These are phyloP conservation scores for Candida labiduridarum DNA, from an alignment of 1,139 yeast species.

Conservation along the genomic window DNA sequence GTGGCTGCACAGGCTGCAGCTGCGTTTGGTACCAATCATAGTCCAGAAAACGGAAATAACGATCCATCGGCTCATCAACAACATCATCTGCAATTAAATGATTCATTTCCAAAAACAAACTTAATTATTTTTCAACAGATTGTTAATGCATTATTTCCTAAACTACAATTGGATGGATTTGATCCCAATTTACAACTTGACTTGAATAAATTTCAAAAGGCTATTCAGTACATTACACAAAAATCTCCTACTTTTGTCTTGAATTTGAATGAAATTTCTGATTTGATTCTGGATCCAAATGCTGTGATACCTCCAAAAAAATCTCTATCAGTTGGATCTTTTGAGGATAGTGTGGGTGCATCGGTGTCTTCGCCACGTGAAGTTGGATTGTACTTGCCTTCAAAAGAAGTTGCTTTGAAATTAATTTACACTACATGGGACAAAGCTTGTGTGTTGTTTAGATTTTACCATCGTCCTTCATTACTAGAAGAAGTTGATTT, in stretches of 20 bases:
- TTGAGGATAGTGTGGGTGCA: constrained; percentile 19
- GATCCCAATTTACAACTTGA: constrained; percentile 37
- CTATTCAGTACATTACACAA: constrained; percentile 24
- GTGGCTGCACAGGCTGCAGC: constrained; percentile 18
- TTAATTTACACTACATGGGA: constrained; percentile 81
- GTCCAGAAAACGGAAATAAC: constrained; percentile 12
- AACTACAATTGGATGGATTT: constrained; percentile 40
- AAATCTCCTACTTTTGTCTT: constrained; percentile 19
- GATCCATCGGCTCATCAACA: neutral
- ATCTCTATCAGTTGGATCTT: constrained; percentile 23
- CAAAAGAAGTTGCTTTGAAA: constrained; percentile 70
- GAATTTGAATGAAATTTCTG: constrained; percentile 26
- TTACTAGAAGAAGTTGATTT: constrained; percentile 57
- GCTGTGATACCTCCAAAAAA: constrained; percentile 15
- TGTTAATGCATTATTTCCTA: constrained; percentile 52
- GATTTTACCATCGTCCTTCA: constrained; percentile 86
- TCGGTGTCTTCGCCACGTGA: constrained; percentile 31
- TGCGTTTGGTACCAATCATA: constrained; percentile 11
- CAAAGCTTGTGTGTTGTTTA: constrained; percentile 79
- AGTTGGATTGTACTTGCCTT: constrained; percentile 72
- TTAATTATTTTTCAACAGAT: constrained; percentile 29
- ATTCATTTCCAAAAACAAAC: constrained; percentile 17
- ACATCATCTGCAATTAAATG: constrained; percentile 7
- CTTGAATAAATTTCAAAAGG: constrained; percentile 34
- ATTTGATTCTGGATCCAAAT: constrained; percentile 26